Evolutionary conservation across 2,329 filamentous ascomycete species (phyloP), one percentile per base, ranked within the genome.

Genomic region (Botrytis tulipae): DNA sequence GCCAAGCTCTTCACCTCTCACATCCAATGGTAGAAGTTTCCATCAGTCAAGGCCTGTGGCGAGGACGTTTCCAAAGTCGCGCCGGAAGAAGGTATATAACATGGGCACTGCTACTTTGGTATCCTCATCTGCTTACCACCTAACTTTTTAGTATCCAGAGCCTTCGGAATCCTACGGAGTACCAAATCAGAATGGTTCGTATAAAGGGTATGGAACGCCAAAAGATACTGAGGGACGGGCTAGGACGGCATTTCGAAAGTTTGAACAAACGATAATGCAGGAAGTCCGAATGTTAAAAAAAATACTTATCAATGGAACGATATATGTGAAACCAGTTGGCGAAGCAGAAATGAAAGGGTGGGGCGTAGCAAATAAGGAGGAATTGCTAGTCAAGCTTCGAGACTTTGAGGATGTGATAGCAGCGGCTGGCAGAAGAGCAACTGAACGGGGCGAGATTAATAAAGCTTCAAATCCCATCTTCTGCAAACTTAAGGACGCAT

Each of bases 401-500:
- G n/a, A 57, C 22, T 66, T 69, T 61, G 25, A 20, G 9, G 40
- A 18, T 25, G 25, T 35, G 32, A 29, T 60, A 46, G 66, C 37
- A 44, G 48, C n/a, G 60, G 68, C 68, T 32, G 42, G 70, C 37
- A 46, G 71, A 16, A 51, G 62, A 48, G 78, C 78, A 10, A 72
- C 25, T 40, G 67, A 74, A 37, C 25, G 63, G 20, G 74, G 75
- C 16, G 66, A 71, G 5, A 68, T 74, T 14, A 67, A 63, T 12
- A 74, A 76, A 37, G 59, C 71, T 14, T 67, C 73, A 10, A 79
- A 79, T 66, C 75, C 76, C 0, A 71, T 80, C 0, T 81, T 80
- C 70, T 76, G 74, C 62, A 61, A 74, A 37, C 70, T 93, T 73
- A 87, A 88, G 74, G 85, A 88, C 71, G 87, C 88, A 2, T 93